Evolutionary conservation across 257 asterid species (phyloP), one percentile per base, ranked within the genome.

Genomic region (Penstemon davidsonii): DNA sequence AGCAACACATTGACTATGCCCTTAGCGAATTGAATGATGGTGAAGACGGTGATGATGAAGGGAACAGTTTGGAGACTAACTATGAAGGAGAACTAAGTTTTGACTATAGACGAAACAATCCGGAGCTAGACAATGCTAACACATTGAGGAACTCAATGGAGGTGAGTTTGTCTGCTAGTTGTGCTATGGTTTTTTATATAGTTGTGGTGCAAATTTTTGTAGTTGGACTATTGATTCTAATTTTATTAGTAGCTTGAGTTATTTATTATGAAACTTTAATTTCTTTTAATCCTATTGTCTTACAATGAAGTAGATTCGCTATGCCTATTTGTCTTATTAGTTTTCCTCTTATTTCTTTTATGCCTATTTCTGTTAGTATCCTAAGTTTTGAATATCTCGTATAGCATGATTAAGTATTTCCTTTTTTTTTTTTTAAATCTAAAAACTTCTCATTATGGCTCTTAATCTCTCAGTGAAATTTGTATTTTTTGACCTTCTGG

Each of bases 1-100:
- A 78, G 76, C 96, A 86, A 71, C 96, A 83, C 78, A 93, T 93
- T 67, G 95, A 88, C 75, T 90, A 78, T 71, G 88, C 82, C 77
- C 80, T 88, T 45, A 75, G 81, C 74, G 96, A 80, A 65, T 60
- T 83, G 76, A 85, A 77, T 69, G 87, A 72, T 61, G 85, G 80
- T 38, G 89, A 78, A 68, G 84, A 68, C 55, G 79, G 67, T 54
- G 78, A 70, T 49, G 85, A 81, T 66, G 91, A 73, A 67, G 78
- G 79, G 60, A 76, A 80, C 82, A 84, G 80, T 78, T 78, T 71
- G 69, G 93, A 75, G 76, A 73, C 80, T 52, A 72, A 78, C 64
- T 82, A 78, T 63, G 84, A 70, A 76, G 94, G 92, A 72, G 95
- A 88, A 72, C 62, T 93, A 74, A 88, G 94, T 84, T 81, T 90